These are phyloP conservation scores for Fusarium napiforme DNA, from an alignment of 2,329 filamentous ascomycete species.

Conservation along the genomic window DNA sequence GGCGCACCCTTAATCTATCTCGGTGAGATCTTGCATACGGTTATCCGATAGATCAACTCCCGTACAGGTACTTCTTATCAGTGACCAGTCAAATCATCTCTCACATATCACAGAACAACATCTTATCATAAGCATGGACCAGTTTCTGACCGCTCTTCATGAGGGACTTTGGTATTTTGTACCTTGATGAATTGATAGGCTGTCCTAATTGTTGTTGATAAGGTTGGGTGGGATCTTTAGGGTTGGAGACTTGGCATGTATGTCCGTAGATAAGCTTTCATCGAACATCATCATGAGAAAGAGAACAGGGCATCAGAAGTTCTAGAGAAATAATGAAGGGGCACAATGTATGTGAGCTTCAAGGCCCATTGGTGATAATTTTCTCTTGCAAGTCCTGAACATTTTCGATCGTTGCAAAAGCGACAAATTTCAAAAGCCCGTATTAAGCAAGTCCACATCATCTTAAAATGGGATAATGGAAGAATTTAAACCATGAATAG, in stretches of 20 bases:
- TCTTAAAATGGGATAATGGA: fast-evolving
- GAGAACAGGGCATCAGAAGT: fast-evolving
- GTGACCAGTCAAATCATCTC: neutral
- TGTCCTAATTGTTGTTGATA: neutral
- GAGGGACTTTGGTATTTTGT: neutral
- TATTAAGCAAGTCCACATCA: fast-evolving
- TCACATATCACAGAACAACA: neutral
- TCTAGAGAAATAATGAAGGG: fast-evolving
- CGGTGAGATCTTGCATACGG: neutral
- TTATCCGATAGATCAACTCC: conserved; percentile 18
- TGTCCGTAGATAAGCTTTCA: neutral
- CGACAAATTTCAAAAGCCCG: neutral
- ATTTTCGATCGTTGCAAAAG: fast-evolving
- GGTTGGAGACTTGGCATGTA: neutral
- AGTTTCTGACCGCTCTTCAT: conserved; percentile 7
- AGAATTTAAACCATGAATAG: neutral
- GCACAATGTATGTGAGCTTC: fast-evolving
- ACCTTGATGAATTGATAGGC: neutral
- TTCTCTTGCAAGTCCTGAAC: neutral
- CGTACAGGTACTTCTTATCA: neutral
- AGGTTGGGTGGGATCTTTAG: neutral
- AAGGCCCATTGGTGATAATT: neutral
- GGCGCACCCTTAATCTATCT: neutral
- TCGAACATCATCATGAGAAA: neutral
- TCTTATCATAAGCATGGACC: conserved; percentile 7